Evolutionary conservation across 2,329 filamentous ascomycete genomes (phyloP).

Genomic region (Sporothrix phasma): DNA sequence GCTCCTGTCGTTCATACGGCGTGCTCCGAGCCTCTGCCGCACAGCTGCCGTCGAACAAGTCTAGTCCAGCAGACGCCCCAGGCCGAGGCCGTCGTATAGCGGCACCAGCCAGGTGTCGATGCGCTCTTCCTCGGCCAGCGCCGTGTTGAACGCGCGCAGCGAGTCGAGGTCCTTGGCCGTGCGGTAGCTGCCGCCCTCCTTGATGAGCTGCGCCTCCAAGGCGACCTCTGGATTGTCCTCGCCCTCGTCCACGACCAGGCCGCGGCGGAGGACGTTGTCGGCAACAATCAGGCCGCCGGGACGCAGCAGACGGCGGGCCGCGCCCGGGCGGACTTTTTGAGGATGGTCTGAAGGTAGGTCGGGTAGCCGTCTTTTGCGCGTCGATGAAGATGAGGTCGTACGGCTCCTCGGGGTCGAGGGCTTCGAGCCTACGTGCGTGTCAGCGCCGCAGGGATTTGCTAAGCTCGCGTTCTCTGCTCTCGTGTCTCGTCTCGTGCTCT

Average conservation of each 20-base stretch:
- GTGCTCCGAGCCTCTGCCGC: too few relatives aligned
- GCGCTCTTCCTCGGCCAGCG: conserved; percentile 23
- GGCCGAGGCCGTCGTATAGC: conserved; percentile 30
- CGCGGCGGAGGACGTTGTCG: conserved; percentile 43
- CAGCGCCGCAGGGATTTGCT: too few relatives aligned
- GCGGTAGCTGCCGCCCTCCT: neutral
- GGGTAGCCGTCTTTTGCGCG: conserved; percentile 45
- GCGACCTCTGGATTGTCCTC: conserved; percentile 24
- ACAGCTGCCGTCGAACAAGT: too few relatives aligned
- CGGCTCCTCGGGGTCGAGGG: conserved; percentile 30
- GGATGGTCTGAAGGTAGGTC: conserved; percentile 36
- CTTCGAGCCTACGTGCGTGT: conserved; percentile 22
- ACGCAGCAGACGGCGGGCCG: conserved; percentile 33
- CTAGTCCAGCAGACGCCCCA: conserved; percentile 24
- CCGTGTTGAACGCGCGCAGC: conserved; percentile 29
- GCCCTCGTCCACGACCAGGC: conserved; percentile 35
- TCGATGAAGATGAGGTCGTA: conserved; percentile 47
- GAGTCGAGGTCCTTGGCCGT: conserved; percentile 17
- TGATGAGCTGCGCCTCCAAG: conserved; percentile 9
- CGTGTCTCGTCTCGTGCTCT: too few relatives aligned
- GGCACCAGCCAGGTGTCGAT: conserved; percentile 31
- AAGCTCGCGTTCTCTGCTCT: too few relatives aligned
- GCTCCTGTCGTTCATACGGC: neutral
- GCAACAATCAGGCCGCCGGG: conserved; percentile 42
- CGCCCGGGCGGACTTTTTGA: conserved; percentile 34